Conservation (phyloP, 371 early-diverging fungal genomes). For the Mucor indicus region DNA sequence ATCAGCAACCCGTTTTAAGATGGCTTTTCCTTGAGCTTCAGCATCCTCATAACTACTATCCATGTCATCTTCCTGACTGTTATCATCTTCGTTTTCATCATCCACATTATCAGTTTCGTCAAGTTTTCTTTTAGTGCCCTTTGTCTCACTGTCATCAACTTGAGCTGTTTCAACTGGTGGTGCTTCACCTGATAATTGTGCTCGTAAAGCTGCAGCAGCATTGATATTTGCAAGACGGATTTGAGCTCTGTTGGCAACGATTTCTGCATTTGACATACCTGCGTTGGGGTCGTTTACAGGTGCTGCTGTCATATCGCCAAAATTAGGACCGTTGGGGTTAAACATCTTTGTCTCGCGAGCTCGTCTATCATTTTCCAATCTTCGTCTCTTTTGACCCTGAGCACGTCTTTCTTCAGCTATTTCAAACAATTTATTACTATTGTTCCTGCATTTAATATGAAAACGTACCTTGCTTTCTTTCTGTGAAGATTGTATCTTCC, state of each 20-base stretch:
- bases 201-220: constrained; percentile 55
- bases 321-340: constrained; percentile 23
- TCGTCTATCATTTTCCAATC: constrained; percentile 41
- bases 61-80: constrained; percentile 30
- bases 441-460: neutral
- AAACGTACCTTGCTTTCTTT: constrained; percentile 69
- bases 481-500: constrained; percentile 85
- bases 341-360: constrained; percentile 28
- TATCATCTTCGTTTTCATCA: constrained; percentile 37
- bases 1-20: constrained; percentile 42
- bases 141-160: constrained; percentile 11
- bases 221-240: constrained; percentile 38
- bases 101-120: constrained; percentile 28
- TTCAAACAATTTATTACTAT: neutral
- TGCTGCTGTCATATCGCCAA: constrained; percentile 39
- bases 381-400: constrained; percentile 39
- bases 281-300: constrained; percentile 31
- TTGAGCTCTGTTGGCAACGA: constrained; percentile 36
- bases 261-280: constrained; percentile 37
- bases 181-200: constrained; percentile 19
- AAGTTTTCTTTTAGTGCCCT: constrained; percentile 36
- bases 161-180: neutral
- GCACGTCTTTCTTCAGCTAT: constrained; percentile 41
- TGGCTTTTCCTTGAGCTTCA: constrained; percentile 45
- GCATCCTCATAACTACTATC: neutral